Base-by-base conservation (phyloP, 2,329 filamentous ascomycete species). In the Talaromyces sp. region DNA sequence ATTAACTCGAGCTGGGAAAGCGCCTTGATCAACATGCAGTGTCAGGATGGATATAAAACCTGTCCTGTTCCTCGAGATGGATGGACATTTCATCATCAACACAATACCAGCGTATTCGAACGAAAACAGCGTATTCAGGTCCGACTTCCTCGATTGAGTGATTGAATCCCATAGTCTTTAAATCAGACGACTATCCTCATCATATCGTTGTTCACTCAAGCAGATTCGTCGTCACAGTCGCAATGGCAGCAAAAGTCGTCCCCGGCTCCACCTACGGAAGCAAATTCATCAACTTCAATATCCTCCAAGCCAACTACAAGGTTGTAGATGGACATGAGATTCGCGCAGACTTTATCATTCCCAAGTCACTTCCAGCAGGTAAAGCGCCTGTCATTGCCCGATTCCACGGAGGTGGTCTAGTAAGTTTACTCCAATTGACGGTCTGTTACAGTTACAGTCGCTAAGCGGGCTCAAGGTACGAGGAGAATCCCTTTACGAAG, bases 401-500 rank as follows among this genome's bases (percentile, higher is more conserved):
- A 31, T 67, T 67, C 59, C 66, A 67, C n/a, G 66, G 66, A 3
- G 66, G 66, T 34, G 58, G 63, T 15, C 40, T 67, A 53, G 66
- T 67, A 61, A 63, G 66, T 58, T 2, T 19, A 27, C 6, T 15
- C 11, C 22, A 5, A 29, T n/a, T 1, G 5, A 11, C 1, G 4
- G 2, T 25, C 3, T 7, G 17, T 17, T 40, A 58, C 8, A 45
- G 13, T 36, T 22, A 58, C 8, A 45, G 13, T 36, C 17, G 43
- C 27, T 34, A 45, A 58, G 0, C 19, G 31, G n/a, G 8, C 4
- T 40, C 40, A 19, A 67, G 66, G 53, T 67, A 17, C 36, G 29
- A 7, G 63, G 63, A n/a, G 66, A 67, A n/a, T 67, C 66, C 22
- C n/a, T 67, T 5, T 65, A 54, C n/a, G 61, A 59, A 15, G 71